A percentile compares a stretch with the other conserved stretches of the same genome.
Conservation (phyloP, 2,329 filamentous ascomycete species). For the Fusarium sp. region DNA sequence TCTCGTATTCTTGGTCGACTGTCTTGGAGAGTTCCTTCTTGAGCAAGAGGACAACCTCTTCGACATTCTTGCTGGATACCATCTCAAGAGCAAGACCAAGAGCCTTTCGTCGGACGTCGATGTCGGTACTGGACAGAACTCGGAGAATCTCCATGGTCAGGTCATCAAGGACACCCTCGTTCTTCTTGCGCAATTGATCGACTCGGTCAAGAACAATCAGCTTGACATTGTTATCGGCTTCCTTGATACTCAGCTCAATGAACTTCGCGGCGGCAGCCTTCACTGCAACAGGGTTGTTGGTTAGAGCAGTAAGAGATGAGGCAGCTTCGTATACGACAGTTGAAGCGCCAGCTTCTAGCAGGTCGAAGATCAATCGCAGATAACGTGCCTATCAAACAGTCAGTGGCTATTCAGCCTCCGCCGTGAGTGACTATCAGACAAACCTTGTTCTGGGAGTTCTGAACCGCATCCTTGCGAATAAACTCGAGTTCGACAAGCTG, state of each 20-base stretch:
- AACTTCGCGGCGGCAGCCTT: slow-evolving; percentile 97
- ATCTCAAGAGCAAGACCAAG: slow-evolving; percentile 92
- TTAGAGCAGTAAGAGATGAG: slow-evolving; percentile 91
- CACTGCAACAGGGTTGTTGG: slow-evolving; percentile 95
- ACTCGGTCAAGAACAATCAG: slow-evolving; percentile 97
- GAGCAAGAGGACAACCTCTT: slow-evolving; percentile 93
- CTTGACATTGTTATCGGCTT: slow-evolving; percentile 99
- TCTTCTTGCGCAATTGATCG: slow-evolving; percentile 84
- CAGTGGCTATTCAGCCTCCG: slow-evolving; percentile 41
- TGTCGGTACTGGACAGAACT: slow-evolving; percentile 92
- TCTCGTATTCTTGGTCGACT: slow-evolving; percentile 98
- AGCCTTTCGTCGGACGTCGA: slow-evolving; percentile 94
- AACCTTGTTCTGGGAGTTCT: slow-evolving; percentile 94
- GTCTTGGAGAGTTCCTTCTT: slow-evolving; percentile 99
- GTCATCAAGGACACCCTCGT: slow-evolving; percentile 92
- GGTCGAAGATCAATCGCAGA: slow-evolving; percentile 92
- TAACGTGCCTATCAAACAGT: slow-evolving; percentile 75
- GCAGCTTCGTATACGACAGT: slow-evolving; percentile 98
- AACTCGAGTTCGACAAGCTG: slow-evolving; percentile 96
- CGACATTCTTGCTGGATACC: slow-evolving; percentile 98
- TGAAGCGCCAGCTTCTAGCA: slow-evolving; percentile 90
- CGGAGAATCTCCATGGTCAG: slow-evolving; percentile 96
- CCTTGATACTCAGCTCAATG: slow-evolving; percentile 96
- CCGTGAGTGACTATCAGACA: slow-evolving; percentile 30
- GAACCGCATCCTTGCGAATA: slow-evolving; percentile 95